Base-by-base conservation (phyloP, 257 asterid species). In the Przewalskia tangutica region DNA sequence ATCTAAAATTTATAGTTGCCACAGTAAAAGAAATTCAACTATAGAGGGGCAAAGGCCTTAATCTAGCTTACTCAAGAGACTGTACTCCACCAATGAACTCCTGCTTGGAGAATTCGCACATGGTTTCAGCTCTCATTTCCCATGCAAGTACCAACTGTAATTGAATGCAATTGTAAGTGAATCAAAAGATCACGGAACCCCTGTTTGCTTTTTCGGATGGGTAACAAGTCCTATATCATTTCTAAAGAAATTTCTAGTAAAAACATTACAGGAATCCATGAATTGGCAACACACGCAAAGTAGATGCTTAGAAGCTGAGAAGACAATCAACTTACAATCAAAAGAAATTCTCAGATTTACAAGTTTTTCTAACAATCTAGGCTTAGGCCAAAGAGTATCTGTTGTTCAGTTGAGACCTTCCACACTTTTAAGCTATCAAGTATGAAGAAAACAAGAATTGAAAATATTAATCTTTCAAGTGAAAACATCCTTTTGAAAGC, bases 61-160 rank as follows among this genome's bases (percentile, higher is more conserved):
- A 73, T 71, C 40, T 59, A 84, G 84, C 93, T 82, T 82, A 96
- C 99, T 98, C 99, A 66, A 96, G 94, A 44, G 98, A 86, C 87
- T 93, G 95, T 71, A 95, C 87, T 86, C 99, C 99, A 80, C 93
- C 87, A 85, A 93, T 87, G 77, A 95, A 89, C 81, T 95, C 99
- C 86, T 90, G 97, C 89, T 95, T 93, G 4, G 99, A 91, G 86
- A 93, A 95, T 89, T 95, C 98, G 86, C 98, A 93, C 95, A 95
- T 95, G 23, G 97, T 93, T 46, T 94, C 98, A 86, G 98, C 98
- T 87, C 88, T 91, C 97, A 95, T 92, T 85, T 95, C 95, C 92
- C 90, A 90, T 65, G 93, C 85, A 63, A 89, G 70, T 42, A 89
- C 95, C 91, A 91, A 84, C 93, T 90, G 82, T 67, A 84, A 18